phyloP scores from a whole-genome alignment of 2,329 filamentous ascomycete genomes.

The Phialophora expanda region DNA sequence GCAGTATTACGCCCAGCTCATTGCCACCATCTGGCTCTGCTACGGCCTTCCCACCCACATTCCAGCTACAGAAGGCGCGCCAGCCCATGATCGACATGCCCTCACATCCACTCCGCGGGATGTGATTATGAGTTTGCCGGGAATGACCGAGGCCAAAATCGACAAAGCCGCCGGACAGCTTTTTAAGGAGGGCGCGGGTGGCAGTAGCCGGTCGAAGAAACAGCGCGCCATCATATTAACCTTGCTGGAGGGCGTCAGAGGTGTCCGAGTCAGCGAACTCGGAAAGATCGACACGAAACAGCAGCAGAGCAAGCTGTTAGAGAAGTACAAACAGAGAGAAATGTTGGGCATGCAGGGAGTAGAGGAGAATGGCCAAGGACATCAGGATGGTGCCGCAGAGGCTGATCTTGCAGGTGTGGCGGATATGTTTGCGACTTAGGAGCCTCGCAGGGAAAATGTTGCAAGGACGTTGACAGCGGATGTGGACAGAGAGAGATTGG shows the following conservation, averaged over 20 bases:
- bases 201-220: conserved; percentile 65
- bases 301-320: conserved; percentile 36
- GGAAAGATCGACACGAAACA: conserved; percentile 68
- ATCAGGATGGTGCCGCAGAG: conserved; percentile 53
- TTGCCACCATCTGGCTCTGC: conserved; percentile 80
- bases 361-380: conserved; percentile 43
- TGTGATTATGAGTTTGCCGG: conserved; percentile 79
- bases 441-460: neutral
- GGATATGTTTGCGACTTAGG: conserved; percentile 57
- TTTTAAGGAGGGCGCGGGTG: conserved; percentile 57
- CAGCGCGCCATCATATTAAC: conserved; percentile 84
- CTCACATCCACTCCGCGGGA: conserved; percentile 72
- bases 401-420: conserved; percentile 59
- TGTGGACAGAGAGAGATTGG: neutral
- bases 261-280: conserved; percentile 90
- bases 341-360: conserved; percentile 38
- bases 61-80: conserved; percentile 31
- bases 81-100: conserved; percentile 43
- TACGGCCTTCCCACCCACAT: conserved; percentile 59
- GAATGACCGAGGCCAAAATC: conserved; percentile 72
- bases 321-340: conserved; percentile 40
- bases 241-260: conserved; percentile 81
- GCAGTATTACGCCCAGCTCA: conserved; percentile 85
- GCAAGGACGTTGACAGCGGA: neutral
- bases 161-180: conserved; percentile 67